These are phyloP conservation scores for Trichophaea hybrida DNA, from an alignment of 2,329 filamentous ascomycete genomes.

Conservation along the genomic window DNA sequence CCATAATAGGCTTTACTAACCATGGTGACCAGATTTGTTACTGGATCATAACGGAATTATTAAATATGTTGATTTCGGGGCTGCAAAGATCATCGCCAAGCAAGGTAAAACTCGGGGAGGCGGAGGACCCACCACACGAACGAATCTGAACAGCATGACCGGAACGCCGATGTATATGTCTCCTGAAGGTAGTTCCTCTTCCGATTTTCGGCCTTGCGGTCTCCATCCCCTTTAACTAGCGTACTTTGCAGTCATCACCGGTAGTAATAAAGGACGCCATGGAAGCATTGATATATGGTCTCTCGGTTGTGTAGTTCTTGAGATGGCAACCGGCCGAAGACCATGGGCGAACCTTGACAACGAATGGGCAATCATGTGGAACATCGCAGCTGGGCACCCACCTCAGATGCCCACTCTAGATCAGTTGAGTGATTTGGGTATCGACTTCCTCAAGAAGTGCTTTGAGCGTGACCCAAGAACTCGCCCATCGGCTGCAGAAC, in stretches of 20 bases:
- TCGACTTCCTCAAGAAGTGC: conserved; percentile 78
- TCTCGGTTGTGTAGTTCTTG: conserved; percentile 85
- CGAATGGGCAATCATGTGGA: conserved; percentile 99
- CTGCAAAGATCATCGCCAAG: conserved; percentile 88
- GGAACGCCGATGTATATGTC: conserved; percentile 99
- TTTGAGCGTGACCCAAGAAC: conserved; percentile 71
- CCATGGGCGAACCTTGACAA: conserved; percentile 96
- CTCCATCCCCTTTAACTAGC: neutral
- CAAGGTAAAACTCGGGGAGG: conserved; percentile 70
- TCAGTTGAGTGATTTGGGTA: conserved; percentile 67
- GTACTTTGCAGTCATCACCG: conserved; percentile 57
- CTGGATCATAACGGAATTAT: conserved; percentile 96
- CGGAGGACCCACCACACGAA: conserved; percentile 44
- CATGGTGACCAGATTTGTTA: conserved; percentile 54
- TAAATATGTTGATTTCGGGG: conserved; percentile 97
- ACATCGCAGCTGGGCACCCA: conserved; percentile 92
- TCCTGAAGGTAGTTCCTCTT: conserved; percentile 45
- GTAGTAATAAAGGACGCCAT: conserved; percentile 62
- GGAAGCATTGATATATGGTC: conserved; percentile 94
- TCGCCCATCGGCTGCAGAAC: conserved; percentile 67
- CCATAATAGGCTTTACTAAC: neutral
- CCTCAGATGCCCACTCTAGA: conserved; percentile 69
- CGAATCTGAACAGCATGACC: conserved; percentile 69
- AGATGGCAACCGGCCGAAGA: conserved; percentile 89
- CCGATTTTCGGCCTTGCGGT: neutral